Percentiles rank a stretch among this genome's conserved stretches.
Evolutionary conservation across 2,329 filamentous ascomycete genomes (phyloP).

Genomic region (Hymenoscyphus linearis): DNA sequence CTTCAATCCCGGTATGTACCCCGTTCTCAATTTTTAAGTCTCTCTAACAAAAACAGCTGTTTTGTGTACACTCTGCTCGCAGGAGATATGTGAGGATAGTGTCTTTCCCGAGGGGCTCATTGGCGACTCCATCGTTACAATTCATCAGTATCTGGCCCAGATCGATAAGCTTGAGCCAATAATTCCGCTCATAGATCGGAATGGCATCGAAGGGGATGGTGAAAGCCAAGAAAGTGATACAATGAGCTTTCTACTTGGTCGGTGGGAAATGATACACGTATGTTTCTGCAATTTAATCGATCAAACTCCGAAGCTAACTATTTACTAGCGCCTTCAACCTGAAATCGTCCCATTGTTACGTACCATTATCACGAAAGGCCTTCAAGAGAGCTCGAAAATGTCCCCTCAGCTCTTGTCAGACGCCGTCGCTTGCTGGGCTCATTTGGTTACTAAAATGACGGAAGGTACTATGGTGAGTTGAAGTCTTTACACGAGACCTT

Average conservation of each 20-base stretch:
- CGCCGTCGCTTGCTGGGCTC: conserved; percentile 19
- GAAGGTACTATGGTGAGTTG: conserved; percentile 19
- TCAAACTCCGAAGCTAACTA: not conserved
- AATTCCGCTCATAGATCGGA: not conserved
- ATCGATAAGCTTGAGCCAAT: conserved; percentile 16
- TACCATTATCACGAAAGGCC: conserved; percentile 9
- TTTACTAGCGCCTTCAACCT: conserved; percentile 23
- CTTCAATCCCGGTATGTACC: conserved; percentile 21
- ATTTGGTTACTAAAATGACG: conserved; percentile 17
- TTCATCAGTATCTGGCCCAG: conserved; percentile 17
- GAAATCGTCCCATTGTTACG: conserved; percentile 14
- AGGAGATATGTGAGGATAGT: conserved; percentile 5
- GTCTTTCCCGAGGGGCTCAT: conserved; percentile 2
- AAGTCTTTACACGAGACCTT: not conserved
- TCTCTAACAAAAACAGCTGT: conserved; percentile 9
- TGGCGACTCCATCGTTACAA: conserved; percentile 3
- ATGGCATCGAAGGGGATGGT: conserved; percentile 5
- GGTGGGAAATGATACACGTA: conserved; percentile 23
- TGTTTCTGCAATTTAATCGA: not conserved
- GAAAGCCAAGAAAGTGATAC: conserved; percentile 28
- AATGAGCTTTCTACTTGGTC: conserved; percentile 12
- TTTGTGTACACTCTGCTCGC: conserved; percentile 6
- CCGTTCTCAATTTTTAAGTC: not conserved
- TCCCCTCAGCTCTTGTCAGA: conserved; percentile 6
- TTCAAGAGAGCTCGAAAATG: conserved; percentile 10